Evolutionary conservation across 768 basidiomycete species (phyloP), one percentile per base, ranked within the genome.

Genomic region (Amanita muscaria): DNA sequence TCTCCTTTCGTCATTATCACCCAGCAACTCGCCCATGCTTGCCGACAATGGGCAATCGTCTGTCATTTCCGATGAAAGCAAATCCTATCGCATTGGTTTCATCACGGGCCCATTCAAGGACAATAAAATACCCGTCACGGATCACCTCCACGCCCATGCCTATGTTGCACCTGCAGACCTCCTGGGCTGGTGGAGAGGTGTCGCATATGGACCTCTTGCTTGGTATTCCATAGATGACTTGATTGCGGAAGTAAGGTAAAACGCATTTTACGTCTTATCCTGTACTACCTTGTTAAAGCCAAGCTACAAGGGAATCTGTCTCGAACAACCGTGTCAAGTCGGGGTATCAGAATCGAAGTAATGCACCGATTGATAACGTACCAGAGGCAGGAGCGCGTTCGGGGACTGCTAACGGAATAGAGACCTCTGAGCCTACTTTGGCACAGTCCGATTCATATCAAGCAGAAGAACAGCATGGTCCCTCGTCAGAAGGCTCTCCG

Each of bases 321-420:
- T 80, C 84, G 11, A 91, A 89, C 57, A 89, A 91, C 62, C 79
- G 87, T 32, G 65, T 91, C 58, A 88, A 87, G 58, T 87, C 86
- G 5, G 85, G 84, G 16, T 76, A 84, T 51, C 63, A 70, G 42
- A 73, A 75, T 47, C 74, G 83, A 19, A 51, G 51, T 3, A 55
- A 56, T 40, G 79, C 81, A 7, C 84, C 86, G 31, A 88, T 89
- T 49, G 83, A 87, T 61, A 62, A 60, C 54, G 80, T 90, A 5
- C 85, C 85, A 1, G 62, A 69, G 14, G 88, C 86, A 1, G 86
- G 87, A 2, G 70, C 83, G 22, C 71, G 81, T 29, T 59, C 68
- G 15, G 85, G 83, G 34, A 73, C 70, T 19, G 73, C 85, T 12
- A 71, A 82, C 54, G 84, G 84, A 19, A 52, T 68, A 4, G 83